Percentiles rank a stretch among this genome's conserved stretches.
These are phyloP conservation scores for Ceratobasidium sp. DNA, from an alignment of 1,284 basidiomycete genomes.

Conservation along the genomic window DNA sequence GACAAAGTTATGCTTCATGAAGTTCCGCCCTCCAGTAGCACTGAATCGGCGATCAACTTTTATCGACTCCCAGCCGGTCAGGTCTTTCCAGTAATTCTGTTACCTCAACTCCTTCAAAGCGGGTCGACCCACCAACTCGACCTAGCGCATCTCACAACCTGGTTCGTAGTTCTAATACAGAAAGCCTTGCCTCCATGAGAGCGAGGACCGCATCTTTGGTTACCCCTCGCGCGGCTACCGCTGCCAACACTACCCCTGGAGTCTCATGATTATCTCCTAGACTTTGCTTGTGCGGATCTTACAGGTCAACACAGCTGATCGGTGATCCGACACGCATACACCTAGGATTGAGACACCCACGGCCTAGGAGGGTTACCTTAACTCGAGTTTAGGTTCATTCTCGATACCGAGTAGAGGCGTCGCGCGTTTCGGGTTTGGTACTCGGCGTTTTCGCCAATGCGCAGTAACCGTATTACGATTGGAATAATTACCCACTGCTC, in stretches of 20 bases:
- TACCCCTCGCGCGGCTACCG: background rate
- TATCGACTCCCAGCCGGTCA: conserved; percentile 8
- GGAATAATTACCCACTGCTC: no score
- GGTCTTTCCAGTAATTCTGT: background rate
- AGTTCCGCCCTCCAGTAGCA: conserved; percentile 30
- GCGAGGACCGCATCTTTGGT: background rate
- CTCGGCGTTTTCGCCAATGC: no score
- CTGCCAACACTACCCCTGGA: conserved; percentile 16
- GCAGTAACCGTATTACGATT: no score
- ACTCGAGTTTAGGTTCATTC: no score
- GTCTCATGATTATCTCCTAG: background rate
- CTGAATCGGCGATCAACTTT: background rate
- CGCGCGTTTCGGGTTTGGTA: no score
- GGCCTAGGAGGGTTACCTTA: no score
- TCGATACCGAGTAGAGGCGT: no score
- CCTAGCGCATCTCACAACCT: background rate
- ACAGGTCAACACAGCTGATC: no score
- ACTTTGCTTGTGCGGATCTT: no score
- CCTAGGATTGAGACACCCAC: no score
- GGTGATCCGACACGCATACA: no score
- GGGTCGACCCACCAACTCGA: background rate
- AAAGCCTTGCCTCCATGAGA: background rate
- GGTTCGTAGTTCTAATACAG: conserved; percentile 21
- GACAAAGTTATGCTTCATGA: conserved; percentile 25
- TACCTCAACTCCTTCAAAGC: conserved; percentile 2